phyloP scores from a whole-genome alignment of 305 asterid genomes.

The Rubia peregrina region DNA sequence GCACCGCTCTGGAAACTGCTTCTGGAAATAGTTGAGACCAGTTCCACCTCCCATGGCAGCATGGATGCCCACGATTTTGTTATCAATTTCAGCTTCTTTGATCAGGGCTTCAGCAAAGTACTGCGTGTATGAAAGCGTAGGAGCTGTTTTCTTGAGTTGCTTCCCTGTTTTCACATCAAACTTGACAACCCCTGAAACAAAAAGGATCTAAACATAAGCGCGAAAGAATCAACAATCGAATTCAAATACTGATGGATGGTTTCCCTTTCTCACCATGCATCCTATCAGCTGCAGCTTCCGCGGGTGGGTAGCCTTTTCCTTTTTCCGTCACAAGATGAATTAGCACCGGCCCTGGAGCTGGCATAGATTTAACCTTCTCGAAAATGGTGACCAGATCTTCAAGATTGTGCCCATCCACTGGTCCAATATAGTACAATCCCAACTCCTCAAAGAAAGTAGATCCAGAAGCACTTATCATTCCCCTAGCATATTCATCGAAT shows the following conservation, averaged over 20 bases:
- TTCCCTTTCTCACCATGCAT: constrained; percentile 49
- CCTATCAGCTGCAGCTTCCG: constrained; percentile 68
- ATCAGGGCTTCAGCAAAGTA: constrained; percentile 69
- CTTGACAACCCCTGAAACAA: constrained; percentile 56
- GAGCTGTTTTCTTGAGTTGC: constrained; percentile 41
- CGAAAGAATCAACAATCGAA: background rate
- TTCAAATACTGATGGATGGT: background rate
- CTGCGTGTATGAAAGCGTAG: constrained; percentile 59
- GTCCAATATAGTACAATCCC: constrained; percentile 75
- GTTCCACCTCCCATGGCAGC: constrained; percentile 94
- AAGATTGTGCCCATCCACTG: constrained; percentile 70
- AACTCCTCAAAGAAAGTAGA: constrained; percentile 75
- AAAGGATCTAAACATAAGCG: background rate
- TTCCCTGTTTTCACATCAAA: constrained; percentile 70
- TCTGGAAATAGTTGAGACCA: constrained; percentile 64
- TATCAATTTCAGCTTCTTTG: constrained; percentile 64
- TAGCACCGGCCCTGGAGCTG: constrained; percentile 80
- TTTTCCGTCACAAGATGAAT: constrained; percentile 70
- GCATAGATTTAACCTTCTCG: constrained; percentile 51
- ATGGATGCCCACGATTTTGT: constrained; percentile 58
- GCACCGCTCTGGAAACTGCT: constrained; percentile 53
- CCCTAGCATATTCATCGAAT: constrained; percentile 77
- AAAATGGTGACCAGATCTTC: constrained; percentile 55
- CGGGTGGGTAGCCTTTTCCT: constrained; percentile 77
- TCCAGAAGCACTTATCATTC: constrained; percentile 71